A percentile compares a stretch with the other conserved stretches of the same genome.
These are phyloP conservation scores for Hirsutella minnesotensis DNA, from an alignment of 2,329 filamentous ascomycete genomes.

Conservation along the genomic window DNA sequence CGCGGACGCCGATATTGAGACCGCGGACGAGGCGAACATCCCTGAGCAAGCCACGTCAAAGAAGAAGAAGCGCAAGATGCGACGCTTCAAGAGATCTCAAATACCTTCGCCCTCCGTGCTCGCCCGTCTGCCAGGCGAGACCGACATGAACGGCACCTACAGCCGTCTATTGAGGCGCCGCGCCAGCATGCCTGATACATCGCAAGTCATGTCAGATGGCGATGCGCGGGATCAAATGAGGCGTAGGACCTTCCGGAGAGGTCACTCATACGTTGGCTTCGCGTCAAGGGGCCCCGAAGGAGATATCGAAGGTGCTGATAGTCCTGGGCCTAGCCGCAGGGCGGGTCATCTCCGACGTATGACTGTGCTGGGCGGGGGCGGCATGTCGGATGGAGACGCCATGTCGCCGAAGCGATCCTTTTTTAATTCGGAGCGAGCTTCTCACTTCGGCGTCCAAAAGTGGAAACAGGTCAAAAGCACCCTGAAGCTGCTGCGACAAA, in stretches of 20 bases:
- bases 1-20: constrained; percentile 63
- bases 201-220: constrained; percentile 60
- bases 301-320: constrained; percentile 39
- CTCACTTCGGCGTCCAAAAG: constrained; percentile 66
- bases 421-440: constrained; percentile 54
- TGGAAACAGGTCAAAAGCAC: constrained; percentile 93
- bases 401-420: constrained; percentile 44
- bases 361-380: constrained; percentile 54
- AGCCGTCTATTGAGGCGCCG: constrained; percentile 47
- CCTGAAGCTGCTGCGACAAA: constrained; percentile 64
- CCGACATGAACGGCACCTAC: constrained; percentile 27
- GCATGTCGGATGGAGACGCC: constrained; percentile 50
- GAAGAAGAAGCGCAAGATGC: constrained; percentile 52
- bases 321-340: constrained; percentile 36
- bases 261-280: constrained; percentile 45
- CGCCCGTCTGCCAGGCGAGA: constrained; percentile 29
- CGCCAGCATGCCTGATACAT: constrained; percentile 51
- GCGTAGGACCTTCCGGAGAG: constrained; percentile 39
- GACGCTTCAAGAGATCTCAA: constrained; percentile 39
- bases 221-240: constrained; percentile 54
- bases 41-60: constrained; percentile 31
- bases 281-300: constrained; percentile 35
- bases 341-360: constrained; percentile 53
- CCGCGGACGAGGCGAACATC: constrained; percentile 60
- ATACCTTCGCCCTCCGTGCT: constrained; percentile 57